A percentile compares a stretch with the other conserved stretches of the same genome.
Conservation (phyloP, 371 early-diverging fungal genomes). For the Rhizomucor miehei region DNA sequence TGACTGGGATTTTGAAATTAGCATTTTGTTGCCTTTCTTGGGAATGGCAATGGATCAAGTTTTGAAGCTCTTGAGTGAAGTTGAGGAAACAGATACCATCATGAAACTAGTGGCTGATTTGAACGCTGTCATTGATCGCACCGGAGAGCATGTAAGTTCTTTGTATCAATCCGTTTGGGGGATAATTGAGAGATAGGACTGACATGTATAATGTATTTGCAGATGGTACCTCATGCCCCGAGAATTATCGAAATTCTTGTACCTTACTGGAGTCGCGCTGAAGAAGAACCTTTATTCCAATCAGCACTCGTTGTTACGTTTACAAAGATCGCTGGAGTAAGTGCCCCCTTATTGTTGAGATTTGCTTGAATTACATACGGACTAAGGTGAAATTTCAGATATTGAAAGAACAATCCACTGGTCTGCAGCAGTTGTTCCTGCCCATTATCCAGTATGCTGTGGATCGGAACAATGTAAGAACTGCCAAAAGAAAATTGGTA, state of each 20-base stretch:
- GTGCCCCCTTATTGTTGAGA: constrained; percentile 8
- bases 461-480: constrained; percentile 49
- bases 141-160: constrained; percentile 58
- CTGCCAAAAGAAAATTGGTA: constrained; percentile 2
- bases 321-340: constrained; percentile 69
- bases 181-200: too few species aligned
- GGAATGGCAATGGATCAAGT: constrained; percentile 59
- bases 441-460: constrained; percentile 76
- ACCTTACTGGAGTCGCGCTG: constrained; percentile 74
- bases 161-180: too few species aligned
- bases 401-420: constrained; percentile 64
- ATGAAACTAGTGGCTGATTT: constrained; percentile 76
- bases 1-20: constrained; percentile 87
- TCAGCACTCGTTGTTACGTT: constrained; percentile 75
- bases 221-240: constrained; percentile 73
- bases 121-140: constrained; percentile 73
- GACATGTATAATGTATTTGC: too few species aligned
- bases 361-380: not conserved
- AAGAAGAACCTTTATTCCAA: constrained; percentile 76
- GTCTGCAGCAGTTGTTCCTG: constrained; percentile 69
- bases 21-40: constrained; percentile 68
- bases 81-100: constrained; percentile 74
- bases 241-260: constrained; percentile 75
- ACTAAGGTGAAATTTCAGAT: constrained; percentile 37
- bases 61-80: constrained; percentile 57